These are phyloP conservation scores for Raffaelea arxii DNA, from an alignment of 2,329 filamentous ascomycete genomes.

Conservation along the genomic window DNA sequence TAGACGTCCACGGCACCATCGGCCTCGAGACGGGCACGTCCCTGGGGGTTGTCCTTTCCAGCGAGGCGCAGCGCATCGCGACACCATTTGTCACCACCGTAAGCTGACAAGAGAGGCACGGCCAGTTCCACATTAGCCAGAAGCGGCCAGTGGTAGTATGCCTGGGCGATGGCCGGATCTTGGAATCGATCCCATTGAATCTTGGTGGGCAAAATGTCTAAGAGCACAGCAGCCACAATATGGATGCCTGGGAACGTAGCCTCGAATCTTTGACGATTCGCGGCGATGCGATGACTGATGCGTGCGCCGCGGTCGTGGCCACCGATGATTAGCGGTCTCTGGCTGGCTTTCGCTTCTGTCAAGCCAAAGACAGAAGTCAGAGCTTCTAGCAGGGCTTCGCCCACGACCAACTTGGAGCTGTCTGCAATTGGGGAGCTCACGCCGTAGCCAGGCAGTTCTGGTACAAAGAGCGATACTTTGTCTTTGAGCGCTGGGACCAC, in stretches of 20 bases:
- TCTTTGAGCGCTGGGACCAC: conserved; percentile 26
- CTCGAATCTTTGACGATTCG: conserved; percentile 19
- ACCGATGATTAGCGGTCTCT: conserved; percentile 29
- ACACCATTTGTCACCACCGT: conserved; percentile 29
- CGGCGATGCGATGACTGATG: conserved; percentile 36
- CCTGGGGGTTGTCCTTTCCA: conserved; percentile 11
- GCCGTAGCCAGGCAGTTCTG: conserved; percentile 37
- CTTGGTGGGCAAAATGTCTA: conserved; percentile 39
- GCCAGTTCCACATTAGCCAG: conserved; percentile 34
- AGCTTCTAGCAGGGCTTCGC: conserved; percentile 29
- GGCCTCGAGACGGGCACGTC: conserved; percentile 13
- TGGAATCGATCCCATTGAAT: conserved; percentile 33
- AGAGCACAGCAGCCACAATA: conserved; percentile 28
- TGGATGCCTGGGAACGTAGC: conserved; percentile 20
- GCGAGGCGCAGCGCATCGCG: conserved; percentile 22
- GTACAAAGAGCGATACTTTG: conserved; percentile 33
- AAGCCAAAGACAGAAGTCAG: conserved; percentile 22
- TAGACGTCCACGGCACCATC: conserved; percentile 33
- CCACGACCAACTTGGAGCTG: conserved; percentile 27
- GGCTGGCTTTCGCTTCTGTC: conserved; percentile 11
- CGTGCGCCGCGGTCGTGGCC: conserved; percentile 41
- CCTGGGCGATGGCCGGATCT: conserved; percentile 22
- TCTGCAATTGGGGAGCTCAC: conserved; percentile 22
- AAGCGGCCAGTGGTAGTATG: conserved; percentile 41
- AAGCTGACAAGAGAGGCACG: conserved; percentile 29